Conservation (phyloP, 257 asterid species). For the Rubia yunnanensis region DNA sequence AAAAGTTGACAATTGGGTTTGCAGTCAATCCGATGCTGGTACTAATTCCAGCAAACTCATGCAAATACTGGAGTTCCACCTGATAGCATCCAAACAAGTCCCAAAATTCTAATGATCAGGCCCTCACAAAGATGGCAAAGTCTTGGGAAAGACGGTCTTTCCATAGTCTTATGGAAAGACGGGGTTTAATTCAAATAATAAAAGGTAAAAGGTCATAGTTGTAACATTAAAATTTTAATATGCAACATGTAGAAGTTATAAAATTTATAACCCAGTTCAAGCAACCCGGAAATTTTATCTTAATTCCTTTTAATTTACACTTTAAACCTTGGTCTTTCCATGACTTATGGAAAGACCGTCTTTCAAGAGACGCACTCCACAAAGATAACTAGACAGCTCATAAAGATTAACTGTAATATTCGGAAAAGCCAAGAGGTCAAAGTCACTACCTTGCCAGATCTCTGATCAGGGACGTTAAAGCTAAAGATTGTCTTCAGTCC, state of each 20-base stretch:
- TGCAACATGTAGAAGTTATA: too few relatives aligned
- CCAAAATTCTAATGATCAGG: neutral
- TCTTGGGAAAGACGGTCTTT: too few relatives aligned
- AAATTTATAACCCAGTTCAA: too few relatives aligned
- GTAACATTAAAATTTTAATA: too few relatives aligned
- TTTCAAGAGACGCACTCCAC: too few relatives aligned
- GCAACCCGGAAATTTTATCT: too few relatives aligned
- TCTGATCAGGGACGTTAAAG: conserved; percentile 79
- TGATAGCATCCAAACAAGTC: conserved; percentile 19
- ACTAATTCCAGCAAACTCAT: conserved; percentile 86
- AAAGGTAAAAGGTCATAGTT: too few relatives aligned
- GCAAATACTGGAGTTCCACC: conserved; percentile 93
- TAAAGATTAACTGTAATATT: neutral
- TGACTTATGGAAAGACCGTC: too few relatives aligned
- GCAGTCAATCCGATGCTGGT: conserved; percentile 86
- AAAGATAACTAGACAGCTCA: neutral
- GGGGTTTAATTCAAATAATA: too few relatives aligned
- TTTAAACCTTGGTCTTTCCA: too few relatives aligned
- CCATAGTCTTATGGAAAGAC: too few relatives aligned
- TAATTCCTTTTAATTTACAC: too few relatives aligned
- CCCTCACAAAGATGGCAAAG: neutral
- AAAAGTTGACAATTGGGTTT: conserved; percentile 77
- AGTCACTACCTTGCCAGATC: conserved; percentile 72
- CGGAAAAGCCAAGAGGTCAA: neutral
- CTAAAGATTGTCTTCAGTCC: conserved; percentile 88